phyloP scores from a whole-genome alignment of 2,329 filamentous ascomycete species.

The Verticillium alfalfae region DNA sequence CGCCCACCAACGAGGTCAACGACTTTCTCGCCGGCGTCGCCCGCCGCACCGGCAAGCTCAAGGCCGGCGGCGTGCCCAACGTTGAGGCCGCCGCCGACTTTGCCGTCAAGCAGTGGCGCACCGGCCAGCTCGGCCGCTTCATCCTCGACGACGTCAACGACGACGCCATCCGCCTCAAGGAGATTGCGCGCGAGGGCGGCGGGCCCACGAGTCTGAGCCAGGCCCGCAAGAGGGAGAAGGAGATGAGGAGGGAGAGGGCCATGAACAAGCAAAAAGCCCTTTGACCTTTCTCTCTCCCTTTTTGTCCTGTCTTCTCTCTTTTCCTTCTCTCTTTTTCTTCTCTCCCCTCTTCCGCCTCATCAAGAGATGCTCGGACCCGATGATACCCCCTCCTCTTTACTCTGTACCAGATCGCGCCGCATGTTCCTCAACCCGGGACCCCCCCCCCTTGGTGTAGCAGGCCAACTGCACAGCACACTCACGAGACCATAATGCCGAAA shows the following conservation, averaged over 20 bases:
- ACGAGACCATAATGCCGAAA: too few relatives aligned
- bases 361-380: neutral
- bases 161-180: constrained; percentile 46
- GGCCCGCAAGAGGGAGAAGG: constrained; percentile 62
- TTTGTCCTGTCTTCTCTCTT: too few relatives aligned
- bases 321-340: neutral
- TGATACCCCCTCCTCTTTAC: constrained; percentile 10
- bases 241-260: constrained; percentile 38
- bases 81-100: constrained; percentile 70
- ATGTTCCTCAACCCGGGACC: too few relatives aligned
- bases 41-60: constrained; percentile 67
- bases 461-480: too few relatives aligned
- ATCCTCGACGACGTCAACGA: constrained; percentile 70
- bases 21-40: constrained; percentile 68
- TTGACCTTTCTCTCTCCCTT: neutral
- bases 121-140: constrained; percentile 70
- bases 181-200: constrained; percentile 35
- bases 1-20: constrained; percentile 79
- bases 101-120: constrained; percentile 77
- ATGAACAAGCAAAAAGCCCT: constrained; percentile 7
- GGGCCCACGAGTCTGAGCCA: constrained; percentile 58
- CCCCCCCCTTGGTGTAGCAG: too few relatives aligned
- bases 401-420: too few relatives aligned
- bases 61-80: constrained; percentile 66
- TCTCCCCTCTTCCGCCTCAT: neutral